Evolutionary conservation across 139 green algal genomes (phyloP).

Genomic region (Trebouxia sp.): DNA sequence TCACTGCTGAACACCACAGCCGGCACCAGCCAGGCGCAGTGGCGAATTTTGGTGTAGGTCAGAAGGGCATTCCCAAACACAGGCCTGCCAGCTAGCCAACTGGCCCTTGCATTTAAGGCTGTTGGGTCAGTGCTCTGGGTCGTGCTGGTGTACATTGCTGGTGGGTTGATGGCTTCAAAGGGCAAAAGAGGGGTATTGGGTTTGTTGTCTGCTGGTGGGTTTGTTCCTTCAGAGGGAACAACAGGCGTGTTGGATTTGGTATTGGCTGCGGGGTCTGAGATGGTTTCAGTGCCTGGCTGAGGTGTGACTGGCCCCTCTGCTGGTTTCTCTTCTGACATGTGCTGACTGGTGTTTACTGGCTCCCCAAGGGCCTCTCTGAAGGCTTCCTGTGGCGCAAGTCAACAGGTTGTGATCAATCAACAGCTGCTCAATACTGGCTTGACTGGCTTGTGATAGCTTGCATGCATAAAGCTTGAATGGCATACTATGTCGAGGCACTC

Average conservation of each 20-base stretch:
- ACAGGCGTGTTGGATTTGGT: neutral
- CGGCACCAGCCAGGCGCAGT: constrained; percentile 2
- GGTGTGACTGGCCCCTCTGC: neutral
- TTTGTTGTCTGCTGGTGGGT: neutral
- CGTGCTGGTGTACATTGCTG: constrained; percentile 20
- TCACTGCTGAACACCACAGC: constrained; percentile 5
- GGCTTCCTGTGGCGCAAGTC: neutral
- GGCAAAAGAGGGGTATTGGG: neutral
- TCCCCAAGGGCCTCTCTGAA: neutral
- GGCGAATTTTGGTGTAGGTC: constrained; percentile 12
- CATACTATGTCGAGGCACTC: neutral
- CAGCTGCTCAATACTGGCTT: neutral
- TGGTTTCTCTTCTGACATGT: neutral
- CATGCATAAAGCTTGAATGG: neutral
- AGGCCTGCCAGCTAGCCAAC: constrained; percentile 20
- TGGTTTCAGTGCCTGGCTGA: neutral
- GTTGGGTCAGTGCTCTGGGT: neutral
- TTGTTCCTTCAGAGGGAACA: neutral
- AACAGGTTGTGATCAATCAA: neutral
- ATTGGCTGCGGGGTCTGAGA: neutral
- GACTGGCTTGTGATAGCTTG: neutral
- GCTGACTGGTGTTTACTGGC: neutral
- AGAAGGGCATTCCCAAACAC: constrained; percentile 23
- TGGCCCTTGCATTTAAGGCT: neutral
- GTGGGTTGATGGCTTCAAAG: neutral